Evolutionary conservation across 139 green algal genomes (phyloP).

Genomic region (Chlorella ohadii): DNA sequence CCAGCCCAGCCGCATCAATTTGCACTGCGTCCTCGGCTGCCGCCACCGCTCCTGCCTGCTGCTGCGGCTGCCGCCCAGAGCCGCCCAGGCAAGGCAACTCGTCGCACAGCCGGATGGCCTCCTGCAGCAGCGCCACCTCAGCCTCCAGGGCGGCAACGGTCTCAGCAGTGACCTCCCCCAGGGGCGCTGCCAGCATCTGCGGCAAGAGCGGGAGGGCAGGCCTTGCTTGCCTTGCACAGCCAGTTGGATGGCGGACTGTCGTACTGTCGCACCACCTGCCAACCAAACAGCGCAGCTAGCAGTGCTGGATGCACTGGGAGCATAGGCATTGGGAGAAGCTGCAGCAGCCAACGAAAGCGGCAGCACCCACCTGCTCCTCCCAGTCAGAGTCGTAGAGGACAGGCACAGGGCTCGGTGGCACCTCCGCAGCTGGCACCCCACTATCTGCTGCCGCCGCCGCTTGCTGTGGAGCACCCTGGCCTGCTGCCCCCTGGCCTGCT

Average conservation of each 20-base stretch:
- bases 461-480: background rate
- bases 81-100: slow-evolving; percentile 17
- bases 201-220: background rate
- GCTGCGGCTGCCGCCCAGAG: background rate
- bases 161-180: background rate
- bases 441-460: background rate
- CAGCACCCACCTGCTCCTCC: slow-evolving; percentile 19
- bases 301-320: too few relatives aligned
- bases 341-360: background rate
- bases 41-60: background rate
- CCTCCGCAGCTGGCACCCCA: background rate
- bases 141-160: background rate
- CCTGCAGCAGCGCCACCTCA: slow-evolving; percentile 39
- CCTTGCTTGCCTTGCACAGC: too few relatives aligned
- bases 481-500: background rate
- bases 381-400: slow-evolving; percentile 28
- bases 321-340: too few relatives aligned
- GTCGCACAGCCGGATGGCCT: slow-evolving; percentile 38
- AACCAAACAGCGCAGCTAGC: too few relatives aligned
- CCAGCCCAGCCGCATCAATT: background rate
- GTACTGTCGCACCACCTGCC: too few relatives aligned
- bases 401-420: background rate
- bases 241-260: too few relatives aligned
- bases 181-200: slow-evolving; percentile 13
- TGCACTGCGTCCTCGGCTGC: background rate